Percentiles rank a stretch among this genome's conserved stretches.
These are phyloP conservation scores for Fonsecaea erecta DNA, from an alignment of 2,329 filamentous ascomycete species.

Conservation along the genomic window DNA sequence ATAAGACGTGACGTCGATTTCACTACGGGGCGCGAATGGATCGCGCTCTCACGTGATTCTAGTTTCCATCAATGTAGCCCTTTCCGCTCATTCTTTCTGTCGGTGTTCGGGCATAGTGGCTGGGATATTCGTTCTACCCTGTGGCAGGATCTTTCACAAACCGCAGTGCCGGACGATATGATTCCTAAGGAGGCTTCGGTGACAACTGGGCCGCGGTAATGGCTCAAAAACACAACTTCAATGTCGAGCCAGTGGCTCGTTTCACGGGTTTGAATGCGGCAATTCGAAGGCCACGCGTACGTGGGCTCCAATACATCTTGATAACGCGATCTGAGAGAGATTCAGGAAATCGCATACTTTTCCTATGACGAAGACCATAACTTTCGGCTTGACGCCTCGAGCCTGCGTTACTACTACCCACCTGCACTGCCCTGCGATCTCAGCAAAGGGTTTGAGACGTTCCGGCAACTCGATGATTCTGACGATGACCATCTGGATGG, in stretches of 20 bases:
- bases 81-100: background rate
- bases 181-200: background rate
- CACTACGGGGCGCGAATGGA: background rate
- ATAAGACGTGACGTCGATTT: background rate
- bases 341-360: constrained; percentile 85
- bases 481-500: constrained; percentile 87
- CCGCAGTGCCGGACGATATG: background rate
- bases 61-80: background rate
- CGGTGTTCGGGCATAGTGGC: background rate
- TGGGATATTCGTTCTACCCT: background rate
- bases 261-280: constrained; percentile 71
- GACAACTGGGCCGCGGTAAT: constrained; percentile 11
- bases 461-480: constrained; percentile 80
- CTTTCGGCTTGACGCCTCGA: constrained; percentile 76
- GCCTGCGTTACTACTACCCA: constrained; percentile 86
- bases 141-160: background rate
- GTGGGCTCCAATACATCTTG: constrained; percentile 30
- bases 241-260: constrained; percentile 70
- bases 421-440: constrained; percentile 73
- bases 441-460: constrained; percentile 78
- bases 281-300: constrained; percentile 75
- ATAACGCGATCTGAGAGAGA: background rate
- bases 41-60: background rate
- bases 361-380: constrained; percentile 86
- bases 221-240: constrained; percentile 52